Evolutionary conservation across 2,329 filamentous ascomycete species (phyloP).

Genomic region (Paramyrothecium roridum): DNA sequence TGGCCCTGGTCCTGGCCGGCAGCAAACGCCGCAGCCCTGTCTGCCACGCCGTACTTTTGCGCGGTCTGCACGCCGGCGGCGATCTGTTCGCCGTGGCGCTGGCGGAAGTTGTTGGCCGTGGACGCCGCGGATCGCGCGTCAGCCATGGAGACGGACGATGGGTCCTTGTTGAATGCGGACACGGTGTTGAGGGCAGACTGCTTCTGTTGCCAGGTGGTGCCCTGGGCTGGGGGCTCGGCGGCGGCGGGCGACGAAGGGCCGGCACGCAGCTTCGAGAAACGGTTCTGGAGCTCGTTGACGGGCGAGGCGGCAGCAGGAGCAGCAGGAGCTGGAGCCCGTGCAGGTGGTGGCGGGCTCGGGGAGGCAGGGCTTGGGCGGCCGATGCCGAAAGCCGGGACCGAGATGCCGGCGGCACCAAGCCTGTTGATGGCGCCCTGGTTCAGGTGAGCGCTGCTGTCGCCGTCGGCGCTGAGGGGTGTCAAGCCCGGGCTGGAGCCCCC

Average conservation of each 20-base stretch:
- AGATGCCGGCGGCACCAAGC: conserved; percentile 71
- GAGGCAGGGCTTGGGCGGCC: conserved; percentile 35
- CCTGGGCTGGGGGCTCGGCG: conserved; percentile 28
- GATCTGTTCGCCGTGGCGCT: conserved; percentile 67
- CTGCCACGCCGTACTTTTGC: conserved; percentile 56
- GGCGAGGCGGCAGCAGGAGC: conserved; percentile 33
- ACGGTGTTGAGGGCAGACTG: conserved; percentile 62
- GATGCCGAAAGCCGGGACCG: conserved; percentile 76
- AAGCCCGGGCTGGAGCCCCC: conserved; percentile 22
- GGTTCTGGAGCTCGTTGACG: conserved; percentile 64
- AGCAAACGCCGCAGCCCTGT: conserved; percentile 28
- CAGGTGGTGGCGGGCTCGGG: conserved; percentile 15
- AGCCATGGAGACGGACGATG: conserved; percentile 56
- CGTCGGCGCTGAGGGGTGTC: conserved; percentile 15
- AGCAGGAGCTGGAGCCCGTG: conserved; percentile 10
- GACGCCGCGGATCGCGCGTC: conserved; percentile 57
- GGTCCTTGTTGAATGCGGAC: conserved; percentile 55
- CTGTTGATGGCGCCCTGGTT: conserved; percentile 60
- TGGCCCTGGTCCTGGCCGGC: conserved; percentile 12
- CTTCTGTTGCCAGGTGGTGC: conserved; percentile 63
- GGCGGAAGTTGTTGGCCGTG: conserved; percentile 66
- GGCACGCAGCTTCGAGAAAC: conserved; percentile 56
- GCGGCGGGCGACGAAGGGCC: conserved; percentile 18
- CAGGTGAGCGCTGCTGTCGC: conserved; percentile 25
- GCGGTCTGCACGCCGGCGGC: conserved; percentile 56